phyloP scores from a whole-genome alignment of 495 filamentous ascomycete genomes.

The Barbatosphaeria neglecta region DNA sequence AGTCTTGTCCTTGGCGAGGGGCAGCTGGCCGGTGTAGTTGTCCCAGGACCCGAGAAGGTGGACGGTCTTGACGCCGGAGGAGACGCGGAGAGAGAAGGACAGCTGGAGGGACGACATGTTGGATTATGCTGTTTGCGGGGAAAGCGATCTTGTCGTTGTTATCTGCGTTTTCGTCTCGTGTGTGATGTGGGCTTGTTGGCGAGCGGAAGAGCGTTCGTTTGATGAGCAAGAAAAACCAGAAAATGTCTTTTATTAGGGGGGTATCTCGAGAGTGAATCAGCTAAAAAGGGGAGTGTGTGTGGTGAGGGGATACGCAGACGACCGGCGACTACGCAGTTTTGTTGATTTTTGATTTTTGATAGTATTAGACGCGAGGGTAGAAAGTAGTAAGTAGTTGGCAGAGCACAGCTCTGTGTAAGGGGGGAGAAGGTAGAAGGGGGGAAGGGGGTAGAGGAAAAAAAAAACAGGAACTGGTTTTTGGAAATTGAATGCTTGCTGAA shows the following conservation, averaged over 20 bases:
- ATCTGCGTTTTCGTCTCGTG: slow-evolving; percentile 7
- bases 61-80: slow-evolving; percentile 92
- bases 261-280: slow-evolving; percentile 21
- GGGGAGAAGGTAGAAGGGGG: slow-evolving; percentile 24
- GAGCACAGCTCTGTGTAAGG: slow-evolving; percentile 45
- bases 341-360: slow-evolving; percentile 23
- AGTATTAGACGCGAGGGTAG: slow-evolving; percentile 14
- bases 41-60: slow-evolving; percentile 98
- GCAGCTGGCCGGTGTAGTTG: slow-evolving; percentile 86
- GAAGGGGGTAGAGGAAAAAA: slow-evolving; percentile 37
- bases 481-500: slow-evolving; percentile 66
- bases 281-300: slow-evolving; percentile 4
- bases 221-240: slow-evolving; percentile 51
- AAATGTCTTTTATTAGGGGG: slow-evolving; percentile 30
- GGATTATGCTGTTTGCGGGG: slow-evolving; percentile 27
- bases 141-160: slow-evolving; percentile 18
- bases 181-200: slow-evolving; percentile 12
- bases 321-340: slow-evolving; percentile 33
- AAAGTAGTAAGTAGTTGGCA: slow-evolving; percentile 24
- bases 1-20: slow-evolving; percentile 72
- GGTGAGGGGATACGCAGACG: slow-evolving; percentile 25
- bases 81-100: slow-evolving; percentile 86
- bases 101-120: slow-evolving; percentile 80
- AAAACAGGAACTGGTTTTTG: slow-evolving; percentile 49
- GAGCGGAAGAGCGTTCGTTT: slow-evolving; percentile 17